Percentiles rank a stretch among this genome's conserved stretches.
phyloP scores from a whole-genome alignment of 352 stramenopile genomes.

The Phytophthora tubulina region DNA sequence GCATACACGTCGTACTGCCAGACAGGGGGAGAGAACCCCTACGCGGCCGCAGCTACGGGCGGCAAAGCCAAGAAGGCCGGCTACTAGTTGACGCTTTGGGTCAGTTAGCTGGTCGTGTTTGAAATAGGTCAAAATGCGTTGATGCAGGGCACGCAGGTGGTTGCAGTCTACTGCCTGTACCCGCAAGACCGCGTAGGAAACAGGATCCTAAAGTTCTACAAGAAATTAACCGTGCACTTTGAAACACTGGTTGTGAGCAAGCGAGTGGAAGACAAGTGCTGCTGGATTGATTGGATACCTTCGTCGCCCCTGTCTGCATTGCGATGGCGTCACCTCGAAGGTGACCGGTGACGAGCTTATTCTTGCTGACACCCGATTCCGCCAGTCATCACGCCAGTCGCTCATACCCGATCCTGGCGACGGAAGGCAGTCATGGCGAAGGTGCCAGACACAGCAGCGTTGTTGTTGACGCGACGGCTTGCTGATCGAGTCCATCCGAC shows the following conservation, averaged over 20 bases:
- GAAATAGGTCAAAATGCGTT: constrained; percentile 38
- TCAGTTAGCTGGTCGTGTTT: constrained; percentile 26
- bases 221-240: constrained; percentile 32
- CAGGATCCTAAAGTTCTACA: constrained; percentile 40
- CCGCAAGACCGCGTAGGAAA: constrained; percentile 15
- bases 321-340: not conserved
- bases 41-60: constrained; percentile 38
- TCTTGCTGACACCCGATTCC: not conserved
- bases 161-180: not conserved
- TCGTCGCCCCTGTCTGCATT: not conserved
- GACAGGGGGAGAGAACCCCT: constrained; percentile 43
- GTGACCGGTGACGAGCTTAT: not conserved
- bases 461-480: constrained; percentile 15
- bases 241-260: not conserved
- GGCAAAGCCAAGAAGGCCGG: constrained; percentile 36
- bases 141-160: constrained; percentile 9
- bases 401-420: constrained; percentile 28
- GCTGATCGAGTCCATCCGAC: constrained; percentile 29
- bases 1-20: constrained; percentile 45
- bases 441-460: not conserved
- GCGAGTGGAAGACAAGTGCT: no score
- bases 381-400: constrained; percentile 3
- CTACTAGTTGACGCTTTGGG: constrained; percentile 16
- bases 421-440: constrained; percentile 7
- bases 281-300: constrained; percentile 6